A percentile compares a stretch with the other conserved stretches of the same genome.
Evolutionary conservation across 768 basidiomycete species (phyloP).

Genomic region (Suillus hirtellus): DNA sequence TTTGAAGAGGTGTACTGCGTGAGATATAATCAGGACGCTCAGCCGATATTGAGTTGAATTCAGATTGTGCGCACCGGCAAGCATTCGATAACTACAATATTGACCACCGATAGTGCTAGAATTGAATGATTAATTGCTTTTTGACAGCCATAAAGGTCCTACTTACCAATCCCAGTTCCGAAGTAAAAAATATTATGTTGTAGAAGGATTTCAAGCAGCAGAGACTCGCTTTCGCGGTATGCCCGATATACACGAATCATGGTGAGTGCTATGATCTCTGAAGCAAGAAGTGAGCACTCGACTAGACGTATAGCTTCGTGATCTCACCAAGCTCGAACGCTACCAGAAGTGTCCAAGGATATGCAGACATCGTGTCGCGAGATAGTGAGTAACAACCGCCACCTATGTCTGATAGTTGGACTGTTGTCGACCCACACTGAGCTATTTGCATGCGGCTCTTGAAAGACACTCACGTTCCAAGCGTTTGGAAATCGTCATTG

Average conservation of each 20-base stretch:
- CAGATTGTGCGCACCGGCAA: neutral
- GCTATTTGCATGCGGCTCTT: neutral
- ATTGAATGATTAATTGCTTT: neutral
- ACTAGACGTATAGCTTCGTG: neutral
- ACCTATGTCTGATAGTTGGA: neutral
- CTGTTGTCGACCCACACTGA: neutral
- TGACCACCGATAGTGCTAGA: neutral
- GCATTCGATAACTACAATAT: neutral
- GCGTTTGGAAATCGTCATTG: neutral
- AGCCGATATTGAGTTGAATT: neutral
- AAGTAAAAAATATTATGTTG: slow-evolving; percentile 1
- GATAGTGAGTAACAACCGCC: neutral
- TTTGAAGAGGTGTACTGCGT: neutral
- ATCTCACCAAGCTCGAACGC: slow-evolving; percentile 2
- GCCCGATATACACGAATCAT: slow-evolving; percentile 2
- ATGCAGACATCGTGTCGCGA: neutral
- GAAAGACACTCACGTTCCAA: slow-evolving; percentile 2
- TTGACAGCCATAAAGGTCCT: neutral
- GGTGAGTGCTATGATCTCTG: slow-evolving; percentile 4
- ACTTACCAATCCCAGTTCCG: neutral
- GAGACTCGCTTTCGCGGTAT: neutral
- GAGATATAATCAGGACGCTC: neutral
- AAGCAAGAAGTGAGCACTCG: neutral
- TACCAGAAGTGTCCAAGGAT: slow-evolving; percentile 5
- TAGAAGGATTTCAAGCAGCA: neutral